Conservation (phyloP, 2,329 filamentous ascomycete species). For the Westerdykella aurantiaca region DNA sequence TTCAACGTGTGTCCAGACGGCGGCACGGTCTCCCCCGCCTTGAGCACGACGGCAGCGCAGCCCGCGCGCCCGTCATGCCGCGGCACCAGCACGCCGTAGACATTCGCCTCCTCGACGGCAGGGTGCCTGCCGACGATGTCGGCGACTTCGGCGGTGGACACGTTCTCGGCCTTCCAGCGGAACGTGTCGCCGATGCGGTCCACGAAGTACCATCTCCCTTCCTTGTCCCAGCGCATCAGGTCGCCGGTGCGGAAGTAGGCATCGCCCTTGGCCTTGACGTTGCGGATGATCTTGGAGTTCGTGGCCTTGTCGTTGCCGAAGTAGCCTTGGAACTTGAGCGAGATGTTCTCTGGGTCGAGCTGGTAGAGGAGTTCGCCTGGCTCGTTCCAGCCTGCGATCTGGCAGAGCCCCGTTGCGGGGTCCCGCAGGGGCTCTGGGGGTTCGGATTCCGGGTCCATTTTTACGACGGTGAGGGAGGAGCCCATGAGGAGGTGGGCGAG, state of each 20-base stretch:
- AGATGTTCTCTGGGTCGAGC: slow-evolving; percentile 40
- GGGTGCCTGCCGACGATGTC: slow-evolving; percentile 37
- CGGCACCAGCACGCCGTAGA: slow-evolving; percentile 43
- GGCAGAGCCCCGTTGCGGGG: slow-evolving; percentile 59
- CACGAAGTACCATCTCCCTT: slow-evolving; percentile 35
- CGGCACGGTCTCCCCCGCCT: slow-evolving; percentile 5
- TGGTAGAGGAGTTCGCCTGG: slow-evolving; percentile 64
- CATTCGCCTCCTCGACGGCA: slow-evolving; percentile 39
- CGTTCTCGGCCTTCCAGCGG: slow-evolving; percentile 43
- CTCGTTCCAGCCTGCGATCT: slow-evolving; percentile 54
- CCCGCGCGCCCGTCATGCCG: slow-evolving; percentile 42
- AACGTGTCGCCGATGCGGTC: slow-evolving; percentile 38
- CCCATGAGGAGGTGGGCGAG: slow-evolving; percentile 49
- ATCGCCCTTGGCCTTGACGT: slow-evolving; percentile 33
- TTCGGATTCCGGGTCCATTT: slow-evolving; percentile 60
- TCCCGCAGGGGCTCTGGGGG: slow-evolving; percentile 55
- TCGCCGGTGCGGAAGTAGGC: slow-evolving; percentile 37
- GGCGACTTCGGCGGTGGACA: slow-evolving; percentile 42
- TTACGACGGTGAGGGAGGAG: slow-evolving; percentile 56
- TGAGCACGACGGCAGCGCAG: slow-evolving; percentile 39
- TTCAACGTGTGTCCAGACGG: slow-evolving; percentile 10
- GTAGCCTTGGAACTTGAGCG: slow-evolving; percentile 57
- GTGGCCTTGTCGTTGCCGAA: slow-evolving; percentile 43
- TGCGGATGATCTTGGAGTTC: slow-evolving; percentile 26
- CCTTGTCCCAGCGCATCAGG: slow-evolving; percentile 25